Percentiles rank a stretch among this genome's conserved stretches.
These are phyloP conservation scores for Dissophora ornata DNA, from an alignment of 192 early-diverging fungal species.

Conservation along the genomic window DNA sequence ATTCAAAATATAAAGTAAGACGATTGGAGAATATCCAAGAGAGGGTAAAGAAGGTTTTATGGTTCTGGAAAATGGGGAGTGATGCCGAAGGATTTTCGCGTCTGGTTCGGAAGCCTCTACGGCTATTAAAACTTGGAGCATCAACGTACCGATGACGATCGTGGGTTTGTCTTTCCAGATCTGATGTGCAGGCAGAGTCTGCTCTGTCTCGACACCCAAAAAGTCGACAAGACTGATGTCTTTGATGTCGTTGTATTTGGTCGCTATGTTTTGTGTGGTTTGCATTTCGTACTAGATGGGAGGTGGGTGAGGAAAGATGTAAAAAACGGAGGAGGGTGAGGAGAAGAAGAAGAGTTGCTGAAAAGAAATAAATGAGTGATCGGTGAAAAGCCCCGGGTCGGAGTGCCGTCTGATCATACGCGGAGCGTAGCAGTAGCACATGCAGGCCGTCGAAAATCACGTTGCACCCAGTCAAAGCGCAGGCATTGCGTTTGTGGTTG, in stretches of 20 bases:
- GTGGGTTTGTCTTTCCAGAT: conserved; percentile 43
- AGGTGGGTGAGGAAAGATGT: too few species aligned
- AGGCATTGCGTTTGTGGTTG: too few species aligned
- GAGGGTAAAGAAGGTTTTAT: too few species aligned
- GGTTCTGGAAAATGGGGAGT: too few species aligned
- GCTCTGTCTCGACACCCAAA: conserved; percentile 9
- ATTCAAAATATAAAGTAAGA: not conserved
- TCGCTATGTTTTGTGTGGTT: not conserved
- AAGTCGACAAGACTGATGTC: conserved; percentile 29
- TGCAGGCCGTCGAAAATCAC: too few species aligned
- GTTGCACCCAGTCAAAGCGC: too few species aligned
- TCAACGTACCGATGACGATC: conserved; percentile 32
- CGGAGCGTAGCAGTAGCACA: too few species aligned
- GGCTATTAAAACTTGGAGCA: too few species aligned
- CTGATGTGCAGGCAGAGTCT: conserved; percentile 13
- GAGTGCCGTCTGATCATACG: not conserved
- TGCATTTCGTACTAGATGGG: not conserved
- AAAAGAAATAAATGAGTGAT: not conserved
- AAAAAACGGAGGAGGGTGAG: too few species aligned
- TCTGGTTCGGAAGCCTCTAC: too few species aligned
- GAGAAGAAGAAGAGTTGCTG: not conserved
- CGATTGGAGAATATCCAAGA: not conserved
- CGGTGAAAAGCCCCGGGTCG: not conserved
- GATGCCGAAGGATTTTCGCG: too few species aligned
- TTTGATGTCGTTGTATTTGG: conserved; percentile 30